Percentiles rank a stretch among this genome's conserved stretches.
Evolutionary conservation across 202 grass and related monocot species (phyloP).

Genomic region (Schoenoplectus triqueter): DNA sequence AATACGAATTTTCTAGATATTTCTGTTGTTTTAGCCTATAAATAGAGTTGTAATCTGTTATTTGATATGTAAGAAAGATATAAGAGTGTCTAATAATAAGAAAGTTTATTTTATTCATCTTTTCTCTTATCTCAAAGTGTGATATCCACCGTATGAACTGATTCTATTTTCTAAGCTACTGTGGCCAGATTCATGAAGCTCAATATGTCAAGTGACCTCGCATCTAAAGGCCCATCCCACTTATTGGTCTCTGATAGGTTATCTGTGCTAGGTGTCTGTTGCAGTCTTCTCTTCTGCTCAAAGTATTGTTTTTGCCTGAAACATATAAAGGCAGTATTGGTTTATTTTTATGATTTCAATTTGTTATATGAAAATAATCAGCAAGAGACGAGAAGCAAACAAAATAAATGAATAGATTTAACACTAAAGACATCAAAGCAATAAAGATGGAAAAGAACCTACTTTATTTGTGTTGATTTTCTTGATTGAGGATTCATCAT

Average conservation of each 20-base stretch:
- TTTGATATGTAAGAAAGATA: no score
- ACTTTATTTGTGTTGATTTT: slow-evolving; percentile 89
- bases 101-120: no score
- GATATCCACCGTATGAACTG: background rate
- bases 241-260: slow-evolving; percentile 51
- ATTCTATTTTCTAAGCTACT: slow-evolving; percentile 41
- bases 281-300: slow-evolving; percentile 79
- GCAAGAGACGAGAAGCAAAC: background rate
- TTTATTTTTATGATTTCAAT: slow-evolving; percentile 12
- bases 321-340: background rate
- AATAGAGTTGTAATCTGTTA: no score
- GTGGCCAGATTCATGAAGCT: slow-evolving; percentile 71
- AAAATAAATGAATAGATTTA: slow-evolving; percentile 25
- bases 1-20: no score
- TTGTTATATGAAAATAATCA: background rate
- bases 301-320: slow-evolving; percentile 94
- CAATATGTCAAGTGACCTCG: slow-evolving; percentile 76
- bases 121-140: no score
- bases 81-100: no score
- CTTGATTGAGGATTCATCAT: slow-evolving; percentile 66
- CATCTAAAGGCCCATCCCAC: slow-evolving; percentile 40
- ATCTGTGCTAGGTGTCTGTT: slow-evolving; percentile 47
- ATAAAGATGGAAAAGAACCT: slow-evolving; percentile 25
- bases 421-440: slow-evolving; percentile 28
- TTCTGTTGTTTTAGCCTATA: no score